Evolutionary conservation across 768 basidiomycete species (phyloP).

Genomic region (Mycena polygramma): DNA sequence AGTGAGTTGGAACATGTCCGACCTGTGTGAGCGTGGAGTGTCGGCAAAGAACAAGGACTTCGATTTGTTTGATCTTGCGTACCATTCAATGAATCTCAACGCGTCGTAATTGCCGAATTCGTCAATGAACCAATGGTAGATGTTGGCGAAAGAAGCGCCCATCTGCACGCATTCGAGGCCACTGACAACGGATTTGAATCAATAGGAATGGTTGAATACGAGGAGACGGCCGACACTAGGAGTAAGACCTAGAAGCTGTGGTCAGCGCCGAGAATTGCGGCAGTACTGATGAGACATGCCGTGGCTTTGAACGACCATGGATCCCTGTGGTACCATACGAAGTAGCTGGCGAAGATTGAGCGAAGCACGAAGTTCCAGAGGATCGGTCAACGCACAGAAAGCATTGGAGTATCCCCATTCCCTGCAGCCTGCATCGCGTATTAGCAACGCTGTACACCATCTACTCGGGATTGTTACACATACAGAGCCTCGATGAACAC

Average conservation of each 20-base stretch:
- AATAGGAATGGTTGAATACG: neutral
- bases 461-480: neutral
- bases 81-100: slow-evolving; percentile 18
- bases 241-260: neutral
- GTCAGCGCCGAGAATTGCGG: neutral
- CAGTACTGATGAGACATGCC: neutral
- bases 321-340: slow-evolving; percentile 22
- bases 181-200: slow-evolving; percentile 7
- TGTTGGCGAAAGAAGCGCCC: slow-evolving; percentile 10
- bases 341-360: neutral
- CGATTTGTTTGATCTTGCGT: neutral
- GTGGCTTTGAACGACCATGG: slow-evolving; percentile 20
- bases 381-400: slow-evolving; percentile 4
- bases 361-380: neutral
- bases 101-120: slow-evolving; percentile 21
- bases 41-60: too few relatives aligned
- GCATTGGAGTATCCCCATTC: slow-evolving; percentile 21
- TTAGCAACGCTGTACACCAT: neutral
- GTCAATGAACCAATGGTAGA: slow-evolving; percentile 24
- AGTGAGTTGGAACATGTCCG: slow-evolving; percentile 17
- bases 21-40: neutral
- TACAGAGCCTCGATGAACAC: neutral
- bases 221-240: neutral
- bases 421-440: slow-evolving; percentile 4
- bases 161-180: slow-evolving; percentile 21